A percentile compares a stretch with the other conserved stretches of the same genome.
phyloP scores from a whole-genome alignment of 23 red algal species.

The Chondrus crispus region DNA sequence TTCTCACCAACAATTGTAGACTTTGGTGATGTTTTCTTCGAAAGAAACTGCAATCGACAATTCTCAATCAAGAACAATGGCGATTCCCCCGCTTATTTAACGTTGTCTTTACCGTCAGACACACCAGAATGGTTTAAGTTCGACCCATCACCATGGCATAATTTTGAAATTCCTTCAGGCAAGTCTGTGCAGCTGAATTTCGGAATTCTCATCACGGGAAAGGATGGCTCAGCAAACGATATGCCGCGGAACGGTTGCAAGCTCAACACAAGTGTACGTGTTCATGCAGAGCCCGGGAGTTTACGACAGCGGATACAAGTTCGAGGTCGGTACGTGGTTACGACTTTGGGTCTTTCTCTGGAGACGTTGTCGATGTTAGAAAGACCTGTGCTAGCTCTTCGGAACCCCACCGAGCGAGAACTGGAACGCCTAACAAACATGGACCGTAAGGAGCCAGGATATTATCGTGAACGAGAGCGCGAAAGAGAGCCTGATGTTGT shows the following conservation, averaged over 20 bases:
- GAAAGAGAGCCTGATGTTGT: conserved; percentile 20
- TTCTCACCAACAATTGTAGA: conserved; percentile 13
- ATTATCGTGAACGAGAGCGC: background rate
- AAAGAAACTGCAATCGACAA: background rate
- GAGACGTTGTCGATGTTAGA: conserved; percentile 48
- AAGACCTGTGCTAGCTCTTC: conserved; percentile 19
- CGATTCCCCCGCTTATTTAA: background rate
- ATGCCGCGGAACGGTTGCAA: conserved; percentile 12
- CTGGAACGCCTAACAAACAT: background rate
- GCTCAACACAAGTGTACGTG: background rate
- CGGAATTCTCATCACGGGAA: background rate
- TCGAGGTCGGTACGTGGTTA: conserved; percentile 20
- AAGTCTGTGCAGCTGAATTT: conserved; percentile 11
- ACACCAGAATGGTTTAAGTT: conserved; percentile 39
- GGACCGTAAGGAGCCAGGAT: background rate
- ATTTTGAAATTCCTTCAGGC: conserved; percentile 1
- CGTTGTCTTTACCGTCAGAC: background rate
- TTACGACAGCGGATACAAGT: conserved; percentile 9
- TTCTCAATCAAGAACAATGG: conserved; percentile 22
- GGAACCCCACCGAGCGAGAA: background rate
- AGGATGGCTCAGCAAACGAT: conserved; percentile 22
- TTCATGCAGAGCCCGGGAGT: conserved; percentile 28
- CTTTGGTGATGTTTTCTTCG: conserved; percentile 17
- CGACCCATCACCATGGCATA: conserved; percentile 13
- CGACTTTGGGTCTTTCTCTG: conserved; percentile 43